A percentile compares a stretch with the other conserved stretches of the same genome.
Evolutionary conservation across 257 asterid genomes (phyloP).

Genomic region (Nemophila menziesii): DNA sequence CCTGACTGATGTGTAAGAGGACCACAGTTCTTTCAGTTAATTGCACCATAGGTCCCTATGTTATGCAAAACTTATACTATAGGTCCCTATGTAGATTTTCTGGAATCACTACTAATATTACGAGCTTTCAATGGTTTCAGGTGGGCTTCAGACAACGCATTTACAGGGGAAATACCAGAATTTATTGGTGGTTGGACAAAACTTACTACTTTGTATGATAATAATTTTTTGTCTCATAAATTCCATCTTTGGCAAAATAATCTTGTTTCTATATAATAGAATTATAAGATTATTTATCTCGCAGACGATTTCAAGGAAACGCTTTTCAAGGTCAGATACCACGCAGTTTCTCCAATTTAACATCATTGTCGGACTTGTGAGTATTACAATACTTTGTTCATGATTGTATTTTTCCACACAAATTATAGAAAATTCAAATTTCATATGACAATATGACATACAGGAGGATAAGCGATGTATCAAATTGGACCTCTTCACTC

Average conservation of each 20-base stretch:
- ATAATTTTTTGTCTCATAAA: slow-evolving; percentile 1
- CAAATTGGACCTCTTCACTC: slow-evolving; percentile 59
- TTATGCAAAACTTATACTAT: not conserved
- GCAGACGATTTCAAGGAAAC: slow-evolving; percentile 77
- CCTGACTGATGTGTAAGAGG: slow-evolving; percentile 33
- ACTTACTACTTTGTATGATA: slow-evolving; percentile 45
- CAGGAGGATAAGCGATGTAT: slow-evolving; percentile 78
- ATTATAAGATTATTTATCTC: not conserved
- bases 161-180: slow-evolving; percentile 61
- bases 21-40: slow-evolving; percentile 6
- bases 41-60: not conserved
- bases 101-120: slow-evolving; percentile 8
- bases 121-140: slow-evolving; percentile 24
- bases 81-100: not conserved
- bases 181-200: slow-evolving; percentile 60
- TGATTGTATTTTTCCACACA: not conserved
- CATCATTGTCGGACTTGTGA: slow-evolving; percentile 49
- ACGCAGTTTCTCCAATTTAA: slow-evolving; percentile 47
- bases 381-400: slow-evolving; percentile 15
- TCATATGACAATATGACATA: slow-evolving; percentile 2
- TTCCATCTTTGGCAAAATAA: not conserved
- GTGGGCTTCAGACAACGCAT: slow-evolving; percentile 50
- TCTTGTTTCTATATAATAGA: not conserved
- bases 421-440: slow-evolving; percentile 12
- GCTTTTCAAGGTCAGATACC: slow-evolving; percentile 73